Base-by-base conservation (phyloP, 768 basidiomycete genomes). In the Hysterangium stoloniferum region DNA sequence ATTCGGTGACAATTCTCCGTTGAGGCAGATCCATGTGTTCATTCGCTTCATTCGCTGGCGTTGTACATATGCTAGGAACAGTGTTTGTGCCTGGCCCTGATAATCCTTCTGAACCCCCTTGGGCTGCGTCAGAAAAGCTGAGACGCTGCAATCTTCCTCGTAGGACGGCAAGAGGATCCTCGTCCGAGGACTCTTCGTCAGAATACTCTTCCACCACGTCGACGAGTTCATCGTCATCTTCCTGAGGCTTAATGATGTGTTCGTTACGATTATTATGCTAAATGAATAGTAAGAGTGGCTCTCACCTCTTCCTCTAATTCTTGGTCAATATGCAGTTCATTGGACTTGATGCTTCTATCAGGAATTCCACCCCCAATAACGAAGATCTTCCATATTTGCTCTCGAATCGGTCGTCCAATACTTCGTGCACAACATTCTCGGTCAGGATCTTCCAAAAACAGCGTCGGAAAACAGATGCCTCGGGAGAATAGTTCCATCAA, bases 361-460 rank as follows among this genome's bases (percentile, higher is more conserved):
- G 78, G 74, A 20, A 89, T 65, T 36, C 85, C 86, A 38, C 86
- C 68, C 15, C 75, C 77, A 57, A 82, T 77, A 45, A 86, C 79
- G 35, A 90, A 59, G 22, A 89, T 68, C 0, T 85, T 72, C 60
- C 86, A 84, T 27, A 74, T 66, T 82, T 82, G 86, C 45, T 67
- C 61, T 13, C 84, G 74, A 42, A 89, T 72, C 1, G 78, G 76
- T 27, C 79, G 65, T 4, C 80, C 80, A 11, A 89, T 74, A 48
- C 75, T 80, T 51, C 77, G 66, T 17, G 76, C 68, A 9, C 84
- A 81, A 0, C 78, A 78, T 61, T 87, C 84, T 27, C 74, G 45
- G 62, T 91, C 87, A 0, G 88, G 88, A 56, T 80, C 76, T 54
- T 91, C 88, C 17, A 91, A 72, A 61, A 86, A 88, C n/a, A 81